Evolutionary conservation across 2,329 filamentous ascomycete species (phyloP).

Genomic region (Pyricularia grisea): DNA sequence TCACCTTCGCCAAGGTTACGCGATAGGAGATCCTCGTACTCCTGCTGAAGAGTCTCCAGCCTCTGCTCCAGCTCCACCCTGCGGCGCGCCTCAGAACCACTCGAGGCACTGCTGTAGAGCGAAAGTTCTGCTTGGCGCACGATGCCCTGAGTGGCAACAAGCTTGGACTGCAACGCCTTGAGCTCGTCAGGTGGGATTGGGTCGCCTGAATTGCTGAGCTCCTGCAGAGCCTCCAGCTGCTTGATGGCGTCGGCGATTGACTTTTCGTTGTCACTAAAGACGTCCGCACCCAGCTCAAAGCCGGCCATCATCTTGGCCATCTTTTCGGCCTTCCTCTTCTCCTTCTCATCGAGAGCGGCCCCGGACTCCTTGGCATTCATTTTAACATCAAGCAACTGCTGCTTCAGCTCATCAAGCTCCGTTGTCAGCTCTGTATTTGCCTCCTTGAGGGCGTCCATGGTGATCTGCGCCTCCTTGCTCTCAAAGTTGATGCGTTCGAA

Average conservation of each 20-base stretch:
- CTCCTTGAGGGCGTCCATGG: slow-evolving; percentile 95
- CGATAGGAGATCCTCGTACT: slow-evolving; percentile 76
- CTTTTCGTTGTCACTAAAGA: slow-evolving; percentile 88
- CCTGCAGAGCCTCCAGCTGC: slow-evolving; percentile 69
- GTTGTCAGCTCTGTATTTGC: slow-evolving; percentile 86
- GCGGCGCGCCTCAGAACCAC: slow-evolving; percentile 56
- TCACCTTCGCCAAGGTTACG: slow-evolving; percentile 71
- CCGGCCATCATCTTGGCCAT: slow-evolving; percentile 99
- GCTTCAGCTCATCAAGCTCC: slow-evolving; percentile 91
- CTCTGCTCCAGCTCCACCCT: slow-evolving; percentile 69
- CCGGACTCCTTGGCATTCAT: slow-evolving; percentile 94
- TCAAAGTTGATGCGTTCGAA: slow-evolving; percentile 93
- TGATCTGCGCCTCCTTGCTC: slow-evolving; percentile 92
- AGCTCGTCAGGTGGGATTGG: slow-evolving; percentile 75
- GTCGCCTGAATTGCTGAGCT: slow-evolving; percentile 68
- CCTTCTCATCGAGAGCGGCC: slow-evolving; percentile 88
- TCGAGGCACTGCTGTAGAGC: slow-evolving; percentile 59
- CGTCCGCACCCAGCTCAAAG: slow-evolving; percentile 85
- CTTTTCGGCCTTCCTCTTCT: slow-evolving; percentile 96
- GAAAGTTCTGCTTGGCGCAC: slow-evolving; percentile 88
- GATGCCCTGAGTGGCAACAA: slow-evolving; percentile 85
- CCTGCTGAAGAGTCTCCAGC: slow-evolving; percentile 63
- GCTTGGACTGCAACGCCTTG: slow-evolving; percentile 62
- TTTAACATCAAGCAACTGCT: slow-evolving; percentile 89
- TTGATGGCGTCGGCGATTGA: slow-evolving; percentile 77